Base-by-base conservation (phyloP, 2,329 filamentous ascomycete species). In the Trichoderma harzianum region DNA sequence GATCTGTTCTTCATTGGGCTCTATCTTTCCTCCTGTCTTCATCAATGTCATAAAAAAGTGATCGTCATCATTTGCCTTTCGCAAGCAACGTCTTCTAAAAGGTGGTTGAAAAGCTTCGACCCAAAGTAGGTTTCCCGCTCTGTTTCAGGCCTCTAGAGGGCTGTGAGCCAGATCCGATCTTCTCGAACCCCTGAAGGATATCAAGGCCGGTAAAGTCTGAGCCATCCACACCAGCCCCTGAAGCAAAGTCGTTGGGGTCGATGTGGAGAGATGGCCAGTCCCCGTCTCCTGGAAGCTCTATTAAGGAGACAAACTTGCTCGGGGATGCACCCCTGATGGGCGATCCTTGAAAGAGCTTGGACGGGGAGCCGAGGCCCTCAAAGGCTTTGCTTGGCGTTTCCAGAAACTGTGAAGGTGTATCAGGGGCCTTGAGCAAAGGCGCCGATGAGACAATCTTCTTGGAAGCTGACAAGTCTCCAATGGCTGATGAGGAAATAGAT, bases 101-200 rank as follows among this genome's bases (percentile, higher is more conserved):
- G 62, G 75, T 73, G 32, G 78, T 80, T 21, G 79, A 76, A 57
- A 76, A 80, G 74, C 79, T 80, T 74, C 79, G 77, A 43, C 77
- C 76, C 14, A 80, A 62, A 7, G 74, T 69, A 21, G 78, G 78
- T 55, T 80, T 80, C 61, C 69, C 76, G 70, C 69, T 64, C 36
- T 24, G 70, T 11, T 58, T 72, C 18, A 70, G 43, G 14, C 74
- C 71, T 76, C 76, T 39, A 77, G 73, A 53, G 76, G 78, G 73
- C 79, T 80, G 78, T 34, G 78, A 77, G 74, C 78, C 83, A 60
- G 84, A 83, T 61, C 92, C 92, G 78, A 94, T 94, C 82, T 91
- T 92, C 78, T 91, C 89, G 76, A 94, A 94, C 11, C 91, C 91
- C 77, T 93, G 90, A 60, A 92, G 86, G 74, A 94, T 91, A 76